These are phyloP conservation scores for Fonsecaea nubica DNA, from an alignment of 2,329 filamentous ascomycete species.

Conservation along the genomic window DNA sequence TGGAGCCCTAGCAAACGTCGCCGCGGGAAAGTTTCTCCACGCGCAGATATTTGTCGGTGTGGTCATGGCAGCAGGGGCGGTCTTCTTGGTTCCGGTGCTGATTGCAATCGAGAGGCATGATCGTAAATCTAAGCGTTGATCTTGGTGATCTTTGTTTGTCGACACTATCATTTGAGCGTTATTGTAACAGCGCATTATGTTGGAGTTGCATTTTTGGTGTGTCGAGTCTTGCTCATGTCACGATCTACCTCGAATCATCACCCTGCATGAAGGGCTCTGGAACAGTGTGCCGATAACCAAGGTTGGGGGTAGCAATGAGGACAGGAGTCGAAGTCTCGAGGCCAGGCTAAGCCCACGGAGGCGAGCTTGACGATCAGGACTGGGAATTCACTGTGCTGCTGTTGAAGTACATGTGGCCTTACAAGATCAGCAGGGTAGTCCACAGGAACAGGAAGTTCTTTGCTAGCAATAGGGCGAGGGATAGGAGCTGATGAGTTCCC, in stretches of 20 bases:
- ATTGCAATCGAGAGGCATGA: constrained; percentile 23
- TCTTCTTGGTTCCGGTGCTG: constrained; percentile 16
- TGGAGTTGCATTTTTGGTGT: not conserved
- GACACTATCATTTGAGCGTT: not conserved
- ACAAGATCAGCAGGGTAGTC: constrained; percentile 14
- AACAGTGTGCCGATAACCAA: not conserved
- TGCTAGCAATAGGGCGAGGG: not conserved
- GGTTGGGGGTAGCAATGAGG: not conserved
- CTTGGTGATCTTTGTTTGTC: not conserved
- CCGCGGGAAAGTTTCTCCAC: constrained; percentile 44
- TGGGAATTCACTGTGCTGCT: too few relatives aligned
- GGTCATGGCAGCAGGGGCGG: constrained; percentile 18
- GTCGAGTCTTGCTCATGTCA: not conserved
- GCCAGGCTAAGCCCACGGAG: too few relatives aligned
- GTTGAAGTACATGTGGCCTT: constrained; percentile 14
- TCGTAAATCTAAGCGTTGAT: constrained; percentile 18
- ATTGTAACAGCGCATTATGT: not conserved
- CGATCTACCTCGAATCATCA: not conserved
- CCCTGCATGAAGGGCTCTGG: not conserved
- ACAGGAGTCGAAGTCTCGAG: not conserved
- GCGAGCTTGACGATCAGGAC: not conserved
- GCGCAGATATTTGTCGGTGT: constrained; percentile 49
- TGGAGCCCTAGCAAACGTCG: constrained; percentile 54
- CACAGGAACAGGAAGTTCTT: constrained; percentile 13
- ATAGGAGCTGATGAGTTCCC: not conserved